Evolutionary conservation across 805 yeast genomes (phyloP).

Genomic region (Candida taoyuanica): DNA sequence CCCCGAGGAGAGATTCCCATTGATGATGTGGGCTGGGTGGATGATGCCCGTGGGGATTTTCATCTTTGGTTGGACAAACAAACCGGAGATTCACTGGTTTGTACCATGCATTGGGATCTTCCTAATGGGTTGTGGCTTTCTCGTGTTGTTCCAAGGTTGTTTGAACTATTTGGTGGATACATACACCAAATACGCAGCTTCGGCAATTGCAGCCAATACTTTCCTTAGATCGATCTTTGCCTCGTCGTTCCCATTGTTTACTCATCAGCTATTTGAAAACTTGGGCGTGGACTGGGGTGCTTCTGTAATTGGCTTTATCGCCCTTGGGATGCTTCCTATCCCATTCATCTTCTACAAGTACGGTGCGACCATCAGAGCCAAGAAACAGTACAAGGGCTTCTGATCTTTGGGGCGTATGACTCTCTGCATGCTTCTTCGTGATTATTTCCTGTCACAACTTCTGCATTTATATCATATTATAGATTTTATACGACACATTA

Average conservation of each 20-base stretch:
- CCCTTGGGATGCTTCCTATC: conserved; percentile 47
- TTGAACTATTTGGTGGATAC: conserved; percentile 59
- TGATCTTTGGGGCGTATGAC: not conserved
- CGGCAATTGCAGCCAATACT: conserved; percentile 62
- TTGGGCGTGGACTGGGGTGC: conserved; percentile 52
- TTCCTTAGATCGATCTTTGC: conserved; percentile 55
- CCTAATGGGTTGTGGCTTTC: conserved; percentile 47
- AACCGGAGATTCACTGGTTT: conserved; percentile 42
- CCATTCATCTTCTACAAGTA: conserved; percentile 50
- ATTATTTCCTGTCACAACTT: too few species aligned
- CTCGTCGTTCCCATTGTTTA: conserved; percentile 58
- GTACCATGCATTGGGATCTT: conserved; percentile 56
- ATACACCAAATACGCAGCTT: conserved; percentile 53
- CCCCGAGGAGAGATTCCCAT: conserved; percentile 56
- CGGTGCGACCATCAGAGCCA: conserved; percentile 38
- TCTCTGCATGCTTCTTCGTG: too few species aligned
- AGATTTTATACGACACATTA: too few species aligned
- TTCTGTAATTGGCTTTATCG: conserved; percentile 49
- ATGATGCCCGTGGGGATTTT: conserved; percentile 51
- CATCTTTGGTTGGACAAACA: conserved; percentile 60
- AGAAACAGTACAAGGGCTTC: conserved; percentile 21
- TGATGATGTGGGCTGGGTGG: conserved; percentile 45
- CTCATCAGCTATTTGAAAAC: conserved; percentile 45
- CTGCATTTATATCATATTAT: too few species aligned
- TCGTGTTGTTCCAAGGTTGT: conserved; percentile 54